These are phyloP conservation scores for Agaricus sinodeliciosus DNA, from an alignment of 768 basidiomycete genomes.

Conservation along the genomic window DNA sequence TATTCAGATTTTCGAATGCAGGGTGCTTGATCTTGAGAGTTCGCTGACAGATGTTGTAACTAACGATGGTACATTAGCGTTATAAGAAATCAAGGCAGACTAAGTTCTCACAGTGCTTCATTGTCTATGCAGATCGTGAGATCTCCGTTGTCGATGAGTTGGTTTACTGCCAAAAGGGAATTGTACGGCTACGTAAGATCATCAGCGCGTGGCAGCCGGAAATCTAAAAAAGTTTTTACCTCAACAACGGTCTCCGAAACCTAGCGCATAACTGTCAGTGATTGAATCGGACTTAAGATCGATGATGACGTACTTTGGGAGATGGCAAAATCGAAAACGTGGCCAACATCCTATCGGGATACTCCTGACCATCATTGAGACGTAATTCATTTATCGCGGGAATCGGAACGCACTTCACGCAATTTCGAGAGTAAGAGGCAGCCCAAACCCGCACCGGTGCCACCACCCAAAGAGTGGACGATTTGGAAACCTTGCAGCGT, in stretches of 20 bases:
- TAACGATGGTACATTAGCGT: slow-evolving; percentile 17
- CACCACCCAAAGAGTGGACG: slow-evolving; percentile 86
- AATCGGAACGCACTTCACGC: slow-evolving; percentile 50
- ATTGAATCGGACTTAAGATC: no score
- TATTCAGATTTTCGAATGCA: slow-evolving; percentile 61
- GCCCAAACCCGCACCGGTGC: slow-evolving; percentile 84
- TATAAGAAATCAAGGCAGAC: background rate
- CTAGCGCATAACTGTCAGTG: slow-evolving; percentile 14
- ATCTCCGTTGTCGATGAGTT: slow-evolving; percentile 86
- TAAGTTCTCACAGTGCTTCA: slow-evolving; percentile 61
- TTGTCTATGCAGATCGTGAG: slow-evolving; percentile 83
- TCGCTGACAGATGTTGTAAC: slow-evolving; percentile 65
- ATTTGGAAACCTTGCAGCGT: slow-evolving; percentile 89
- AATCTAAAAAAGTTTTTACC: slow-evolving; percentile 45
- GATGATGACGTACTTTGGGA: slow-evolving; percentile 30
- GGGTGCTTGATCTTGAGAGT: slow-evolving; percentile 63
- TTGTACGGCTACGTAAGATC: slow-evolving; percentile 74
- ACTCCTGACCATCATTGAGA: slow-evolving; percentile 30
- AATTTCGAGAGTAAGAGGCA: slow-evolving; percentile 76
- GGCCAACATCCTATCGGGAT: slow-evolving; percentile 48
- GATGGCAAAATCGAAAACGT: slow-evolving; percentile 49
- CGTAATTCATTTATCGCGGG: background rate
- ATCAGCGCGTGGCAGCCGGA: slow-evolving; percentile 33
- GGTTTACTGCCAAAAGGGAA: slow-evolving; percentile 76
- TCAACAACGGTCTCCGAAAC: slow-evolving; percentile 54